Conservation (phyloP, 306 rosid genomes). For the Trichosanthes cucumerina region DNA sequence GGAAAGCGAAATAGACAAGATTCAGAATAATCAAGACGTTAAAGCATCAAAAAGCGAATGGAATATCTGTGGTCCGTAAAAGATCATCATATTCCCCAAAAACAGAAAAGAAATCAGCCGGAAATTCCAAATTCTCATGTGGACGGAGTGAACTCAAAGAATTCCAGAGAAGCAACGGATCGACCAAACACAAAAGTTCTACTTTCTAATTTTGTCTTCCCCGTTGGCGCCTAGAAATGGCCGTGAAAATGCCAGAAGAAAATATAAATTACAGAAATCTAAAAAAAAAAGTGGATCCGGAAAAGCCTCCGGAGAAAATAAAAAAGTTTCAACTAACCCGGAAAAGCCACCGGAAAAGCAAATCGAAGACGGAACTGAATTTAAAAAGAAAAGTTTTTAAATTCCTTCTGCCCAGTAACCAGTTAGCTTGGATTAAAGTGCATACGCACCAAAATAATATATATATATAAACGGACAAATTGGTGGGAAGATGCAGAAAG, state of each 20-base stretch:
- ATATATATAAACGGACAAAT: background rate
- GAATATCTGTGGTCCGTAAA: background rate
- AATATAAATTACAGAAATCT: background rate
- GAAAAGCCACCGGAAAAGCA: background rate
- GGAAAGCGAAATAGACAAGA: background rate
- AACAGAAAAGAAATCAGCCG: background rate
- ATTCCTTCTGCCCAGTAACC: no score
- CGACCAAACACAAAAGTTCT: background rate
- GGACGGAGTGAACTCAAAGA: background rate
- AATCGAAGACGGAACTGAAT: background rate
- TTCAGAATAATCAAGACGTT: background rate
- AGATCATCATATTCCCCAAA: background rate
- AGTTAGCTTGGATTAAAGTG: background rate
- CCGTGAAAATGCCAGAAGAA: background rate
- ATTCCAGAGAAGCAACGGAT: background rate
- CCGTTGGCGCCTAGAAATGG: no score
- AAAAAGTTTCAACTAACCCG: background rate
- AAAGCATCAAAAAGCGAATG: background rate
- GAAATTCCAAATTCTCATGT: background rate
- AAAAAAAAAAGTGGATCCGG: background rate
- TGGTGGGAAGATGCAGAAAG: background rate
- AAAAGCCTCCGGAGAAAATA: background rate
- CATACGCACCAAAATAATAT: background rate
- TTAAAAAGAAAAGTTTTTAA: background rate
- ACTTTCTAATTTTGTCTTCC: background rate